These are phyloP conservation scores for Phytophthora litchii DNA, from an alignment of 352 stramenopile species.

Conservation along the genomic window DNA sequence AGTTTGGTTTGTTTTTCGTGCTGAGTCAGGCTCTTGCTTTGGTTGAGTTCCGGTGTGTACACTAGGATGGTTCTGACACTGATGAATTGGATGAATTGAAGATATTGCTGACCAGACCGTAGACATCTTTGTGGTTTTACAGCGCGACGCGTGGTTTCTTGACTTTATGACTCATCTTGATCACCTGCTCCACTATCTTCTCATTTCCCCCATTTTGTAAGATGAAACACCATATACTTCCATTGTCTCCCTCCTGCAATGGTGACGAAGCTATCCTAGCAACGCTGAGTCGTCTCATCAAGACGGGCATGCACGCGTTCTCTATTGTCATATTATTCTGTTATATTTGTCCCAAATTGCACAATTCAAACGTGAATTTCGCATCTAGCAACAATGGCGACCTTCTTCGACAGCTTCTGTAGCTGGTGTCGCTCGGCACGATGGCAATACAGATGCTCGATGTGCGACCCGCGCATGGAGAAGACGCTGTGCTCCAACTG, in stretches of 20 bases:
- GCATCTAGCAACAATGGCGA: background rate
- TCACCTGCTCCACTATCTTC: slow-evolving; percentile 7
- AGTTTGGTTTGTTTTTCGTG: slow-evolving; percentile 45
- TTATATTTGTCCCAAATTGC: slow-evolving; percentile 18
- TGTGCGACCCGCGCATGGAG: slow-evolving; percentile 41
- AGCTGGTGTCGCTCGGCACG: slow-evolving; percentile 39
- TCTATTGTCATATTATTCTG: slow-evolving; percentile 10
- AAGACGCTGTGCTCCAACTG: slow-evolving; percentile 36
- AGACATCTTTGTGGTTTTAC: no score
- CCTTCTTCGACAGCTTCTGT: slow-evolving; percentile 19
- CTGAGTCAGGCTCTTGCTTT: slow-evolving; percentile 8
- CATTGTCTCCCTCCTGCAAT: background rate
- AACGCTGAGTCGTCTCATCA: background rate
- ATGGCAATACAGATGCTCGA: slow-evolving; percentile 41
- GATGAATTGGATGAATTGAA: background rate
- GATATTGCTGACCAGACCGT: background rate
- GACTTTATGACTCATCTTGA: slow-evolving; percentile 31
- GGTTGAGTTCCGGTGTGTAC: slow-evolving; percentile 1
- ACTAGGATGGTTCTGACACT: no score
- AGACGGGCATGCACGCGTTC: slow-evolving; percentile 7
- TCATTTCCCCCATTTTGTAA: background rate
- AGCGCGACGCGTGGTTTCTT: slow-evolving; percentile 1
- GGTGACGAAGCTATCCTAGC: no score
- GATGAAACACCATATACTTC: background rate
- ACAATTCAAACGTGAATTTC: slow-evolving; percentile 12